Evolutionary conservation across 768 basidiomycete species (phyloP), one percentile per base, ranked within the genome.

Genomic region (Suillus plorans): DNA sequence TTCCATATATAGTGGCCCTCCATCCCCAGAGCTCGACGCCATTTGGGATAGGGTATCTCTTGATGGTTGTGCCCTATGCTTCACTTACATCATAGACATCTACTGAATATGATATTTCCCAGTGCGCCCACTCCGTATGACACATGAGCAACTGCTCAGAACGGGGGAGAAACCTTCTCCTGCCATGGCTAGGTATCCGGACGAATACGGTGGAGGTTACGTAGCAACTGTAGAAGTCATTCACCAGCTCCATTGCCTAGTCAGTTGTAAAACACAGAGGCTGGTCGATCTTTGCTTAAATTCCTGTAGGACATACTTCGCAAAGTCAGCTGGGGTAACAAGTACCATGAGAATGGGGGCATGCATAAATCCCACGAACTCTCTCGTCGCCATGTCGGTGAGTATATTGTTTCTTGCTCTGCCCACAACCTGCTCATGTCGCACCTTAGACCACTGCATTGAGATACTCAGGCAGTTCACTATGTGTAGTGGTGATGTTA

Each of bases 121-220:
- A 67, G 65, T 47, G n/a, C 52, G 55, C 16, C 62, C 67, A 9
- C 41, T 66, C n/a, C 65, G 60, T 3, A 66, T 68, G 47, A 55
- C 59, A 16, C 42, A 5, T 13, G 65, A 68, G 22, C 57, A 68
- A 41, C 50, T 66, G 57, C 34, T 63, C 36, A 68, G 44, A 60
- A 47, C 49, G 6, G 67, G 67, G 4, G 45, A 60, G 6, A 45
- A 36, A n/a, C 53, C 63, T 53, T 59, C 36, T 12, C 55, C 62
- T 1, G 34, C 67, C 8, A 57, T 28, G 28, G 49, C 37, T 45
- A 66, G 53, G 56, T 68, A 60, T 37, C 52, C 42, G 9, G 65
- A 66, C 5, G 58, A 66, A 53, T 59, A 68, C n/a, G 67, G 67
- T 9, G 67, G 67, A 12, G 67, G 67, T 4, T 66, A 66, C 39